These are phyloP conservation scores for Clonostachys chloroleuca DNA, from an alignment of 2,329 filamentous ascomycete genomes.

Conservation along the genomic window DNA sequence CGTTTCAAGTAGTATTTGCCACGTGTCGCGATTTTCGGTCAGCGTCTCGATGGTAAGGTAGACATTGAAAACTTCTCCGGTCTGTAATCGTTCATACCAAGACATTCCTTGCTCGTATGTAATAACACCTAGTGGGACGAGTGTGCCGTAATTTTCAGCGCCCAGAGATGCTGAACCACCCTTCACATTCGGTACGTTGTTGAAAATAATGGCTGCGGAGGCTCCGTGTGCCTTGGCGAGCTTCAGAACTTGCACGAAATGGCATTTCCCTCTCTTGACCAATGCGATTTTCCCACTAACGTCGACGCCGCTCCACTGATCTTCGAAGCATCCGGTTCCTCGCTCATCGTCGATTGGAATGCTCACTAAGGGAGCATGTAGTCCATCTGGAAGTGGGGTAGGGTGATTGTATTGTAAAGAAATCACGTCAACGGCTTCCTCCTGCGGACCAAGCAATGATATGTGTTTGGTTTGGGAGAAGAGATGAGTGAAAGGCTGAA, in stretches of 20 bases:
- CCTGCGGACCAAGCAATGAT: slow-evolving; percentile 31
- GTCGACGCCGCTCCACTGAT: slow-evolving; percentile 28
- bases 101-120: slow-evolving; percentile 1
- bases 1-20: slow-evolving; percentile 39
- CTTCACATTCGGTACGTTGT: slow-evolving; percentile 41
- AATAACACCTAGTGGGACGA: slow-evolving; percentile 25
- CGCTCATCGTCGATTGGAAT: slow-evolving; percentile 26
- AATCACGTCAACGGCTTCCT: slow-evolving; percentile 33
- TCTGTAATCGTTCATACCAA: neutral
- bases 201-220: slow-evolving; percentile 50
- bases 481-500: slow-evolving; percentile 40
- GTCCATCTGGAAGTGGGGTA: slow-evolving; percentile 28
- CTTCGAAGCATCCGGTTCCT: slow-evolving; percentile 29
- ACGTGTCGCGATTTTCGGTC: slow-evolving; percentile 19
- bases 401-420: slow-evolving; percentile 39
- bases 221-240: slow-evolving; percentile 34
- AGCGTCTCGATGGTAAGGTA: neutral
- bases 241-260: slow-evolving; percentile 32
- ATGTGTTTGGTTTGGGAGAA: slow-evolving; percentile 36
- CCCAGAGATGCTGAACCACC: slow-evolving; percentile 44
- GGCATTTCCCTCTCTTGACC: slow-evolving; percentile 35
- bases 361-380: slow-evolving; percentile 25
- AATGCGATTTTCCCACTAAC: slow-evolving; percentile 34
- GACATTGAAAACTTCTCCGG: neutral
- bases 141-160: slow-evolving; percentile 19